Evolutionary conservation across 78 protist species (phyloP).

Genomic region (Pigoraptor vietnamica): DNA sequence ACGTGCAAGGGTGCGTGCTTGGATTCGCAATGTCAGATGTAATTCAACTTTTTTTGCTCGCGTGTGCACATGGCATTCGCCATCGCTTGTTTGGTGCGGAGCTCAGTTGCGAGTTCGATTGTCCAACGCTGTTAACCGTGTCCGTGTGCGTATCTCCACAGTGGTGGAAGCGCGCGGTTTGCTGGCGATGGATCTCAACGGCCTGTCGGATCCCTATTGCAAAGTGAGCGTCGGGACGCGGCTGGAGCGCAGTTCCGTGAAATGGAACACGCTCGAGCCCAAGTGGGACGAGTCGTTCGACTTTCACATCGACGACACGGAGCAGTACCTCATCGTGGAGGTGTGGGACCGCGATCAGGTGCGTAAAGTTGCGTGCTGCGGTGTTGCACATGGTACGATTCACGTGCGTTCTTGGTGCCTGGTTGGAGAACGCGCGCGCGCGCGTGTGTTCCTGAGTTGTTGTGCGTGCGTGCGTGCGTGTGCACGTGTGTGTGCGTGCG

Average conservation of each 20-base stretch:
- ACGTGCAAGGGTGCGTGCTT: background rate
- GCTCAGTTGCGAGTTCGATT: background rate
- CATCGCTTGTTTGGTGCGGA: background rate
- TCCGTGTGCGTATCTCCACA: background rate
- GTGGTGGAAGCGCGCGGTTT: background rate
- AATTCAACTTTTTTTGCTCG: background rate
- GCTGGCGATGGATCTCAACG: background rate
- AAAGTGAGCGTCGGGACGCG: background rate
- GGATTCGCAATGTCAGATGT: too few species aligned
- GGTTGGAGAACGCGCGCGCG: too few species aligned
- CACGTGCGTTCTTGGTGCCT: too few species aligned
- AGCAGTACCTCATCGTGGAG: background rate
- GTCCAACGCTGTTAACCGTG: background rate
- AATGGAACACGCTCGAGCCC: background rate
- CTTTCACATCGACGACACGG: background rate
- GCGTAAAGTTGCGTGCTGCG: background rate
- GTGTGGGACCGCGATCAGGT: background rate
- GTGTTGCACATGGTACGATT: background rate
- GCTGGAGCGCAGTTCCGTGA: background rate
- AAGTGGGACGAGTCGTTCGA: background rate
- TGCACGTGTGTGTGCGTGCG: too few species aligned
- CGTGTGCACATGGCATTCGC: background rate
- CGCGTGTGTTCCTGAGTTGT: too few species aligned
- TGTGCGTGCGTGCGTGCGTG: too few species aligned
- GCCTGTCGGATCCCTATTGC: background rate